Percentiles rank a stretch among this genome's conserved stretches.
phyloP scores from a whole-genome alignment of 108 stramenopile genomes.

The Aurantiochytrium sp. region DNA sequence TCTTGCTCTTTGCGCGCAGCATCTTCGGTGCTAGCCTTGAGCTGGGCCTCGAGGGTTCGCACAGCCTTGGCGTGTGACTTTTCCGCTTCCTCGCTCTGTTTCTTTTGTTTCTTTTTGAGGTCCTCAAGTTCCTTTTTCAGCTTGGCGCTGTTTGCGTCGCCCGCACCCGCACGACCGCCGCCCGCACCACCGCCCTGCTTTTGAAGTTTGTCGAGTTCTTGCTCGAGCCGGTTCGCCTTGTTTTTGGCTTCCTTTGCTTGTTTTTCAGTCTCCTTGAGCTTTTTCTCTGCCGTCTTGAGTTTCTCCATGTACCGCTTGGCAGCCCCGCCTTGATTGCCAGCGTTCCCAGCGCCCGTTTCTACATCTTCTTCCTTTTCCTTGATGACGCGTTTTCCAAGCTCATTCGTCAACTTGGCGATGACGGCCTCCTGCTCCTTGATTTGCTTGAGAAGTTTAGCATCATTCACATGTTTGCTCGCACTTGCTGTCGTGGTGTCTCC shows the following conservation, averaged over 20 bases:
- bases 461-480: not conserved
- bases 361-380: not conserved
- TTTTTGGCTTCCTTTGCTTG: not conserved
- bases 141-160: not conserved
- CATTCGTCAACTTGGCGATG: not conserved
- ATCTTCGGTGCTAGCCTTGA: not conserved
- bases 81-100: conserved; percentile 11
- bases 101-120: conserved; percentile 33
- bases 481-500: too few relatives aligned
- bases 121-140: conserved; percentile 21
- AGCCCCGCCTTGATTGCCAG: not conserved
- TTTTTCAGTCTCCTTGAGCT: not conserved
- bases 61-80: not conserved
- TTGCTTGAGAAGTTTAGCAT: not conserved
- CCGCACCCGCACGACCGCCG: not conserved
- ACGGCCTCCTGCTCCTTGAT: not conserved
- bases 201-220: not conserved
- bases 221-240: not conserved
- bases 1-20: not conserved
- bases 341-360: not conserved
- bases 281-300: conserved; percentile 10
- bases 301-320: conserved; percentile 12
- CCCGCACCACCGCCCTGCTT: not conserved
- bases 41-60: not conserved
- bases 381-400: not conserved